Evolutionary conservation across 140 eudicot species (phyloP), one percentile per base, ranked within the genome.

Genomic region (Cichorium intybus): DNA sequence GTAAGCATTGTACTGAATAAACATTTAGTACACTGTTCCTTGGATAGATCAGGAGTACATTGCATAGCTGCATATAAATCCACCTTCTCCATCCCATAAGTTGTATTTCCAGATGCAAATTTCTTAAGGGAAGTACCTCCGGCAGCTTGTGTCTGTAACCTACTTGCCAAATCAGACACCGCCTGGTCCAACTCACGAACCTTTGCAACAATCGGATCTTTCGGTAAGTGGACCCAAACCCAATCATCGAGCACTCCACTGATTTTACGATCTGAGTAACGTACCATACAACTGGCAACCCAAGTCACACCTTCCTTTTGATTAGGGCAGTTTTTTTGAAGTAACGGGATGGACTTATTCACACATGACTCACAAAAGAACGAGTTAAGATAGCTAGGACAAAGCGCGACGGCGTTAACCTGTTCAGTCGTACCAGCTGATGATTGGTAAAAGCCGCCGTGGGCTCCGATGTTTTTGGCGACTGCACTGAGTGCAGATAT

Each of bases 301-400:
- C 48, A 34, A 4, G 62, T 16, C 61, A 24, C 43, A 2, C 26
- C 63, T 66, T 24, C 50, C 61, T 52, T 66, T 21, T 66, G 60
- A 37, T 52, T 22, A 2, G 52, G 39, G 51, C 72, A 23, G 24
- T 51, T 66, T 2, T 31, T 0, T 50, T 7, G 11, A 51, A 51
- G 39, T 37, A 20, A 0, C 14, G 51, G 48, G 10, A 35, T 53
- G 17, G 51, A 4, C 7, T 17, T 37, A 10, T 9, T 52, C 0
- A 66, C 24, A 10, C 49, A 53, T 0, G 6, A 0, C 31, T 0
- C 9, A 16, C 72, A 33, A 12, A 6, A 33, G 2, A 22, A 1
- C 3, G 10, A 2, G 11, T 11, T 6, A 5, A 52, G 2, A 23
- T 52, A 15, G 11, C 24, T 27, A 0, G 26, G 20, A 31, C 59